Base-by-base conservation (phyloP, 164 flowering plant species). In the Sextonia rubra region DNA sequence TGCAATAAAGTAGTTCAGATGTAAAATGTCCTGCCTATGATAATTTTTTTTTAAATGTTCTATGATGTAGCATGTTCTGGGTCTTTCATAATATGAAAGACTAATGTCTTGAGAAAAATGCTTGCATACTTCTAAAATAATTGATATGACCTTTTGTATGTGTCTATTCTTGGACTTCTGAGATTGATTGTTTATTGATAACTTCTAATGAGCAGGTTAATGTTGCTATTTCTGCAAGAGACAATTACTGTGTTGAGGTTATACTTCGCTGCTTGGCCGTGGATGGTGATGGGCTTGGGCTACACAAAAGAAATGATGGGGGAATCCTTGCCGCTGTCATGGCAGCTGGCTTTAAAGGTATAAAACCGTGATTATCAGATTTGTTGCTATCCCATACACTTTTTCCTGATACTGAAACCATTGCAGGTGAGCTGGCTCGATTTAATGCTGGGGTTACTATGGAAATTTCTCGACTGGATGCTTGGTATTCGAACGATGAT, bases 261-360 rank as follows among this genome's bases (percentile, higher is more conserved):
- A 87, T 86, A 22, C 88, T 90, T 72, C 93, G 95, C 71, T 93
- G 97, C 82, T 76, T 87, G 78, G 97, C 98, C 68, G 85, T 78
- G 6, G 89, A 90, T 29, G 92, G 96, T 75, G 97, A 95, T 83
- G 98, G 98, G 69, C 78, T 93, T 73, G 91, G 93, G 60, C 77
- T 80, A 29, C 88, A 86, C 74, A 82, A 83, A 24, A 69, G 71
- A 56, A 80, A 80, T 81, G 96, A 91, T 80, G 99, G 99, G 71
- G 99, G 99, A n/a, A 70, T 93, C 76, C 94, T 95, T 70, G 91
- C 87, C 73, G 77, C 85, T 47, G 80, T 93, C 66, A 79, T 93
- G 83, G 96, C 98, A 37, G 90, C 99, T 76, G 97, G 92, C 69
- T 91, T 95, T 80, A 95, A 93, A 87, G 99, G 99, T 95, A 77